Base-by-base conservation (phyloP, 176 grass and related monocot genomes). In the Hordeum vulgare region DNA sequence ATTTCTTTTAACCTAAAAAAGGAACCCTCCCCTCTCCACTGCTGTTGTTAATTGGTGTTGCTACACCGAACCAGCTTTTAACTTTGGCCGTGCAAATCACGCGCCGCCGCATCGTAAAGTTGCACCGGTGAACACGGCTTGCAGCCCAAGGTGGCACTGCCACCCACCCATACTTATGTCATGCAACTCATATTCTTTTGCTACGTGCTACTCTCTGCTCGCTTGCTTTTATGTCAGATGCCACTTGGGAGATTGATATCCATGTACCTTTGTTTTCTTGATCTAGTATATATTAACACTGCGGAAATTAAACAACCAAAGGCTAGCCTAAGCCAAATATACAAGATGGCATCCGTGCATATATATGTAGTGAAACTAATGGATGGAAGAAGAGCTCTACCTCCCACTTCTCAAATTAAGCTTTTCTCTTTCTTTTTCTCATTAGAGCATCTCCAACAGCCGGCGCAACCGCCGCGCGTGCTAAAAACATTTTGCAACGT, bases 41-140 rank as follows among this genome's bases (percentile, higher is more conserved):
- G 6, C 15, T 35, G 58, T 31, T 37, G 74, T 23, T 33, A 33
- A 33, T 33, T 8, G 60, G 25, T 86, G 77, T 25, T 44, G 12
- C 4, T 12, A 11, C 18, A 60, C 83, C 83, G 39, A 80, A 73
- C 53, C 51, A 54, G 25, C 3, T 14, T 14, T 42, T 37, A 25
- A 37, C n/a, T 74, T 76, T 83, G 29, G 5, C 15, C 24, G 54
- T 57, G 74, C 80, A 78, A 83, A 78, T 88, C 80, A 51, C 39
- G 8, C 28, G 35, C 6, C 25, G 70, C 70, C 70, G 7, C 42
- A 39, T 36, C 4, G 31, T 63, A 71, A 34, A 36, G 54, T 64
- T 54, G 64, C 47, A 83, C 15, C 21, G 51, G 41, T 70, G 80
- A 83, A 31, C 73, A 71, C 63, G 11, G 63, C 17, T 6, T 45